These are phyloP conservation scores for Primulina huaijiensis DNA, from an alignment of 257 asterid genomes.

Conservation along the genomic window DNA sequence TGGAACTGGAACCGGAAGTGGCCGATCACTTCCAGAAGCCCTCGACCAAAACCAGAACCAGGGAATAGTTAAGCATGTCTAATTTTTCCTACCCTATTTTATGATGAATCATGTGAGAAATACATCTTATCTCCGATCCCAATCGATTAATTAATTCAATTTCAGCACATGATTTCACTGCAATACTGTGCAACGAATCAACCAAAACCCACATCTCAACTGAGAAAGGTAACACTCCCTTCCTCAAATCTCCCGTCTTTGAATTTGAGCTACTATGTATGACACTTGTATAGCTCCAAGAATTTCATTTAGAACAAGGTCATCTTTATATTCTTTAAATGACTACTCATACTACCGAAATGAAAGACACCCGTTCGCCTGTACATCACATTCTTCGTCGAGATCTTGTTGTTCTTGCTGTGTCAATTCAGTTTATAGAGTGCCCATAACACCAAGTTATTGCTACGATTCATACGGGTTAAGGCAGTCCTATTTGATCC, in stretches of 20 bases:
- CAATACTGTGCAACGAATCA: background rate
- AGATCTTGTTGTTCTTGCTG: constrained; percentile 56
- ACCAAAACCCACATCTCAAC: constrained; percentile 24
- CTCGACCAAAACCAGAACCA: too few relatives aligned
- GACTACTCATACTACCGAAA: constrained; percentile 39
- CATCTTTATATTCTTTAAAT: constrained; percentile 42
- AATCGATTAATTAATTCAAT: background rate
- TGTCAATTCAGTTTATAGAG: constrained; percentile 36
- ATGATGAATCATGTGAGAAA: too few relatives aligned
- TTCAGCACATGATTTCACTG: constrained; percentile 1
- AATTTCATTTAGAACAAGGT: constrained; percentile 45
- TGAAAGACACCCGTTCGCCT: constrained; percentile 40
- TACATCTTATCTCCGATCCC: background rate
- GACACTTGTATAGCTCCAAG: constrained; percentile 52
- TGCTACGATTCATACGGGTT: constrained; percentile 45
- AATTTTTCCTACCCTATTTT: too few relatives aligned
- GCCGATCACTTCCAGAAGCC: too few relatives aligned
- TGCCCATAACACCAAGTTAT: constrained; percentile 42
- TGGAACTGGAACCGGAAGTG: too few relatives aligned
- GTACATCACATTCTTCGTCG: constrained; percentile 38
- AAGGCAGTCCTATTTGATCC: constrained; percentile 78
- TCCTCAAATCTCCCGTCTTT: constrained; percentile 15
- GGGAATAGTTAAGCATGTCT: too few relatives aligned
- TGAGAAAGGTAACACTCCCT: constrained; percentile 33
- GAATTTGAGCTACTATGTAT: constrained; percentile 47